Evolutionary conservation across 2,329 filamentous ascomycete genomes (phyloP).

Genomic region (Teratosphaeria epicoccoides): DNA sequence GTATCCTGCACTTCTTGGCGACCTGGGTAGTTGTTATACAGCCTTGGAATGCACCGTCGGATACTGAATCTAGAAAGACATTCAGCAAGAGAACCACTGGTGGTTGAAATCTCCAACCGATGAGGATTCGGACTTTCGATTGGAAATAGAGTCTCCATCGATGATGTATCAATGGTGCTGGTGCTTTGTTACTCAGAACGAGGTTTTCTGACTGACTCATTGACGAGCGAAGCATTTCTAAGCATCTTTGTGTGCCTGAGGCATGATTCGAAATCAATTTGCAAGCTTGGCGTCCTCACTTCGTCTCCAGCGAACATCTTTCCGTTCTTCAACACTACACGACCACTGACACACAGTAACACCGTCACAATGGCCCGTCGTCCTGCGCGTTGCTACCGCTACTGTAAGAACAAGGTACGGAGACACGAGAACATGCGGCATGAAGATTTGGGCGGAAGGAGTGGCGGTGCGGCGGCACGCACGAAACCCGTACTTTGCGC

Average conservation of each 20-base stretch:
- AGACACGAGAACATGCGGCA: slow-evolving; percentile 2
- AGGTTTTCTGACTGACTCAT: neutral
- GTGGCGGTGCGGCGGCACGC: neutral
- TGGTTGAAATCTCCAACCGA: too few species aligned
- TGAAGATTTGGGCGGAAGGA: slow-evolving; percentile 4
- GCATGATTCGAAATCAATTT: neutral
- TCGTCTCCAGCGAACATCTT: slow-evolving; percentile 10
- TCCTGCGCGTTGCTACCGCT: slow-evolving; percentile 93
- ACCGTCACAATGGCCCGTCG: slow-evolving; percentile 95
- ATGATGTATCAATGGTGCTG: neutral
- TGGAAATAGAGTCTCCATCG: neutral
- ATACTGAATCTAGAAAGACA: too few species aligned
- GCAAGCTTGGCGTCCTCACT: neutral
- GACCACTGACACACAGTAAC: slow-evolving; percentile 32
- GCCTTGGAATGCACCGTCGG: too few species aligned
- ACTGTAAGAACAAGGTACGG: slow-evolving; percentile 99
- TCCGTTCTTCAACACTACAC: slow-evolving; percentile 8
- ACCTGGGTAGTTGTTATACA: too few species aligned
- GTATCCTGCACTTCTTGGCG: too few species aligned
- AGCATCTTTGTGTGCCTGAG: neutral
- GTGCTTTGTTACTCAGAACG: neutral
- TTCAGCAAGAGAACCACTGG: too few species aligned
- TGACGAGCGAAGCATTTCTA: neutral
- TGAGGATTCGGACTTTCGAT: too few species aligned
- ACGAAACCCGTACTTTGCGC: neutral